phyloP scores from a whole-genome alignment of 225 moss, liverwort and hornwort species.

The Neckera pumila region DNA sequence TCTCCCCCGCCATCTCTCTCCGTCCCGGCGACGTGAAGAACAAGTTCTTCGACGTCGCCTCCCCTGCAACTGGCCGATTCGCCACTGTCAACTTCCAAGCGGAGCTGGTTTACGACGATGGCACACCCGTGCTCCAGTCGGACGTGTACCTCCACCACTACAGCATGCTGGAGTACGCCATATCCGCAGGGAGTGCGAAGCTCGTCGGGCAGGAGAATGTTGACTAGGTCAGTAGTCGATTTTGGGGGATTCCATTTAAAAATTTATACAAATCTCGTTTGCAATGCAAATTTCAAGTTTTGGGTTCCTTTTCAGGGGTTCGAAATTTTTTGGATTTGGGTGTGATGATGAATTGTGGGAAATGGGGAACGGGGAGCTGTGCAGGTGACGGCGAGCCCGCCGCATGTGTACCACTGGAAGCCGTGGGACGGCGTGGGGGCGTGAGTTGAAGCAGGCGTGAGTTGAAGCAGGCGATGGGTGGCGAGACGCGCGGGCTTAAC shows the following conservation, averaged over 20 bases:
- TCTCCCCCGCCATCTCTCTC: neutral
- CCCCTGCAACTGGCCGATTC: neutral
- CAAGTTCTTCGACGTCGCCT: constrained; percentile 1
- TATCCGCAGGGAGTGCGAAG: neutral
- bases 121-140: constrained; percentile 4
- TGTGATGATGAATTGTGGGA: neutral
- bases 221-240: neutral
- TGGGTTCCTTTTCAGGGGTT: neutral
- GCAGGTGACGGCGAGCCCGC: neutral
- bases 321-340: neutral
- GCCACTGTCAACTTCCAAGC: constrained; percentile 20
- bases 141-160: constrained; percentile 35
- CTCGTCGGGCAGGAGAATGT: neutral
- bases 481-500: constrained; percentile 10
- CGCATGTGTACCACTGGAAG: constrained; percentile 5
- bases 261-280: neutral
- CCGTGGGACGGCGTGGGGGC: neutral
- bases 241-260: neutral
- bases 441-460: constrained; percentile 10
- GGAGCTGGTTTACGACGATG: constrained; percentile 21
- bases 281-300: neutral
- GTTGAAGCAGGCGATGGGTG: constrained; percentile 28
- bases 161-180: constrained; percentile 5
- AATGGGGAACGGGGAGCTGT: neutral
- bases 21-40: constrained; percentile 28